These are phyloP conservation scores for Colletotrichum sp. DNA, from an alignment of 2,329 filamentous ascomycete genomes.

Conservation along the genomic window DNA sequence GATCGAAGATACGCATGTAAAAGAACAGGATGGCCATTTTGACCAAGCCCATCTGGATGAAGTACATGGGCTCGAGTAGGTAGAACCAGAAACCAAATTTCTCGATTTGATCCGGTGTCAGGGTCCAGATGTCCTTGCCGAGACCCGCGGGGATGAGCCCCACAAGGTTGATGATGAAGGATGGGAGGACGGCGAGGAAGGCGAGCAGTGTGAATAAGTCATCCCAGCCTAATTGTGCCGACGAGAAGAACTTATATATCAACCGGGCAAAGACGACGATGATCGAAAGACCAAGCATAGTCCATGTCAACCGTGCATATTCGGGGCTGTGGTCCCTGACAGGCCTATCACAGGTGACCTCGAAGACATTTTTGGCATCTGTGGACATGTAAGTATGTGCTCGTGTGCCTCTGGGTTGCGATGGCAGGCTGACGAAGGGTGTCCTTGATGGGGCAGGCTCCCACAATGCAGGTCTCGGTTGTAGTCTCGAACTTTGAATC, in stretches of 20 bases:
- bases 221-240: constrained; percentile 31
- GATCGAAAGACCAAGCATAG: neutral
- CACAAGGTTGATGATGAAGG: constrained; percentile 25
- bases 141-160: constrained; percentile 30
- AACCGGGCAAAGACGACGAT: constrained; percentile 39
- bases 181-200: constrained; percentile 24
- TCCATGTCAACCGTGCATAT: constrained; percentile 5
- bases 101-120: constrained; percentile 25
- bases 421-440: neutral
- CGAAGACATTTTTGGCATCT: constrained; percentile 9
- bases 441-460: constrained; percentile 1
- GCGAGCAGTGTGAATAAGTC: constrained; percentile 31
- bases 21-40: constrained; percentile 47
- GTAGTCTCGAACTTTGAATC: neutral
- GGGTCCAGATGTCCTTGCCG: constrained; percentile 39
- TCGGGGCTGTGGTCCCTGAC: neutral
- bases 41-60: constrained; percentile 38
- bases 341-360: constrained; percentile 3
- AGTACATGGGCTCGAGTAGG: constrained; percentile 41
- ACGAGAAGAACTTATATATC: constrained; percentile 28
- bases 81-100: constrained; percentile 34
- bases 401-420: neutral
- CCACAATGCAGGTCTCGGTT: constrained; percentile 8
- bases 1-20: constrained; percentile 46
- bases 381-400: neutral